These are phyloP conservation scores for Ogataea chonburiensis DNA, from an alignment of 805 yeast species.

Conservation along the genomic window DNA sequence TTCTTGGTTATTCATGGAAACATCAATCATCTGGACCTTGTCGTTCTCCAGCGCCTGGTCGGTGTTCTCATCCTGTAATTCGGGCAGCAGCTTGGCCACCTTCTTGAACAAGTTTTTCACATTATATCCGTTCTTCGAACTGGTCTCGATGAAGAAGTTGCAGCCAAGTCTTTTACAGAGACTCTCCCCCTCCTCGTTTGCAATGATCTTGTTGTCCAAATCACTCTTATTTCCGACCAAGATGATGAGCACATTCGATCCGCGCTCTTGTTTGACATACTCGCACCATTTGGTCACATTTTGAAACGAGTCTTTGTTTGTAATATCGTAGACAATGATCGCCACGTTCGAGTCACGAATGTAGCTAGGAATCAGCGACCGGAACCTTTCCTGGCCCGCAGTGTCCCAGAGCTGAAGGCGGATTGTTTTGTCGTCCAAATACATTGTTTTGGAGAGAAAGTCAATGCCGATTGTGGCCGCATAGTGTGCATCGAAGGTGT, in stretches of 20 bases:
- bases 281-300: conserved; percentile 89
- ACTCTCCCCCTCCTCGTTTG: conserved; percentile 79
- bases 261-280: conserved; percentile 91
- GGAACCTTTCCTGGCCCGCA: conserved; percentile 94
- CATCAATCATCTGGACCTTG: conserved; percentile 44
- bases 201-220: conserved; percentile 79
- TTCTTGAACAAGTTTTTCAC: conserved; percentile 87
- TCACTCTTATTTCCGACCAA: conserved; percentile 92
- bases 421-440: conserved; percentile 91
- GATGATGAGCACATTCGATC: conserved; percentile 82
- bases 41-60: conserved; percentile 24
- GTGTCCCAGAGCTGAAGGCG: conserved; percentile 97
- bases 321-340: conserved; percentile 90
- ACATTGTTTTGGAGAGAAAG: conserved; percentile 89
- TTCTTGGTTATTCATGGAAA: conserved; percentile 37
- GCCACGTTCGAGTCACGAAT: conserved; percentile 98
- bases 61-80: conserved; percentile 44
- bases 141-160: conserved; percentile 83
- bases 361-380: conserved; percentile 92
- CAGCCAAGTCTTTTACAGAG: conserved; percentile 72
- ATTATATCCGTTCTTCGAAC: conserved; percentile 92
- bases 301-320: conserved; percentile 80
- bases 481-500: conserved; percentile 93
- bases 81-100: conserved; percentile 89
- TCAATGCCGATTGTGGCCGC: conserved; percentile 97